phyloP scores from a whole-genome alignment of 371 early-diverging fungal species.

The Mucor plumbeus region DNA sequence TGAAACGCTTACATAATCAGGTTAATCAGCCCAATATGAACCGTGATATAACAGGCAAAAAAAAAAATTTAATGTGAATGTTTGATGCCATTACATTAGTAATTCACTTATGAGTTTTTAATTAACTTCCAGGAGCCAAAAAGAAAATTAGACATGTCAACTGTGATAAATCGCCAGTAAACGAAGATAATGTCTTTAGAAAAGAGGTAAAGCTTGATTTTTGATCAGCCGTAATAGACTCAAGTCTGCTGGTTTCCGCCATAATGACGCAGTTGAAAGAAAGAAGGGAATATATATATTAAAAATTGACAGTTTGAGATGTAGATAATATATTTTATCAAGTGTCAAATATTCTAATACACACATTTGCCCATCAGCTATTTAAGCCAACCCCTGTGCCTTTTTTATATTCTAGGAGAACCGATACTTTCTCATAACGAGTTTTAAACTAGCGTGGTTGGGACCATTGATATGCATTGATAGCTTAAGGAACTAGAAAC shows the following conservation, averaged over 20 bases:
- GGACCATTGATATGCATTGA: too few species aligned
- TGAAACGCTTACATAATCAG: slow-evolving; percentile 36
- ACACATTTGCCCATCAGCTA: too few species aligned
- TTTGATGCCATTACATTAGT: background rate
- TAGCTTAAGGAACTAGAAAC: too few species aligned
- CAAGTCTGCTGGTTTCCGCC: slow-evolving; percentile 21
- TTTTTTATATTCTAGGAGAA: too few species aligned
- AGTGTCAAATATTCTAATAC: too few species aligned
- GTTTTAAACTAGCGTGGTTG: too few species aligned
- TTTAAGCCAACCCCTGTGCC: too few species aligned
- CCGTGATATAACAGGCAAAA: slow-evolving; percentile 12
- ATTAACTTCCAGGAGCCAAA: slow-evolving; percentile 72
- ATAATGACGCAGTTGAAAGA: background rate
- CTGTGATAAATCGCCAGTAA: slow-evolving; percentile 80
- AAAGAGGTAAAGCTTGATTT: slow-evolving; percentile 75
- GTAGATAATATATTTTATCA: too few species aligned
- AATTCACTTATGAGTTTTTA: slow-evolving; percentile 72
- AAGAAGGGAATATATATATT: background rate
- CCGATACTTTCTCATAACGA: too few species aligned
- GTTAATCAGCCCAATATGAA: slow-evolving; percentile 56
- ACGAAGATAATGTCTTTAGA: slow-evolving; percentile 72
- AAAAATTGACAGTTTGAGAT: background rate
- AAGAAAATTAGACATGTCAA: slow-evolving; percentile 82
- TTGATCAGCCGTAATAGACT: slow-evolving; percentile 67
- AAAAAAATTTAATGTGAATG: background rate